Evolutionary conservation across 208 protist species (phyloP), one percentile per base, ranked within the genome.

Genomic region (Leishmania gerbilli): DNA sequence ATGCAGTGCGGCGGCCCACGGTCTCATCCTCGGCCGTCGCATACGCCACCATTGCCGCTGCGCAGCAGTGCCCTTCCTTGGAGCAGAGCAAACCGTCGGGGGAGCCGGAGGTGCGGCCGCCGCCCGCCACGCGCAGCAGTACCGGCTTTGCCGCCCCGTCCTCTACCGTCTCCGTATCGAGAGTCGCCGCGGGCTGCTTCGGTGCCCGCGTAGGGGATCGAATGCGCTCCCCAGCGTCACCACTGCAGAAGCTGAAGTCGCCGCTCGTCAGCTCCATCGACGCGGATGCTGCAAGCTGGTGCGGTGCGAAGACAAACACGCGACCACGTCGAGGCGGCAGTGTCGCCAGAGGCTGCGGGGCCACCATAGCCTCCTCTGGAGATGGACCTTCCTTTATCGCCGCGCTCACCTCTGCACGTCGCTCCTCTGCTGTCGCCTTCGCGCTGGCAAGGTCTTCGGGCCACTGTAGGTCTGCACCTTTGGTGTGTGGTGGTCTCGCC

Each of bases 31-130:
- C 77, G 5, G 67, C 37, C 49, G 64, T 65, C 65, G 37, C 34
- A 55, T 55, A 74, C 27, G 69, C 31, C 67, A 80, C 65, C 21
- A 53, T 19, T 45, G n/a, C 8, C 27, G 60, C 24, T 9, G 80
- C 65, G 68, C 74, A 74, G 74, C 72, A 86, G 49, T 68, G 82
- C 9, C 37, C 77, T 62, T 86, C 82, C 0, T 77, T 86, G 51
- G 80, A 86, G 24, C 78, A 82, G 27, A 86, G 74, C 13, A 72
- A 62, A 7, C 74, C 78, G 24, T 82, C 74, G 1, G 60, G 15
- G 13, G 82, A 80, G 31, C 78, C 72, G 55, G 82, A 72, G 64
- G 82, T 80, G 67, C 37, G 55, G 47, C 65, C 82, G 31, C n/a
- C 64, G 0, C 69, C 37, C 3, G 75, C 71, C 42, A 76, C 6